Percentiles rank a stretch among this genome's conserved stretches.
These are phyloP conservation scores for Paratinospora sagittata DNA, from an alignment of 164 flowering plant genomes.

Conservation along the genomic window DNA sequence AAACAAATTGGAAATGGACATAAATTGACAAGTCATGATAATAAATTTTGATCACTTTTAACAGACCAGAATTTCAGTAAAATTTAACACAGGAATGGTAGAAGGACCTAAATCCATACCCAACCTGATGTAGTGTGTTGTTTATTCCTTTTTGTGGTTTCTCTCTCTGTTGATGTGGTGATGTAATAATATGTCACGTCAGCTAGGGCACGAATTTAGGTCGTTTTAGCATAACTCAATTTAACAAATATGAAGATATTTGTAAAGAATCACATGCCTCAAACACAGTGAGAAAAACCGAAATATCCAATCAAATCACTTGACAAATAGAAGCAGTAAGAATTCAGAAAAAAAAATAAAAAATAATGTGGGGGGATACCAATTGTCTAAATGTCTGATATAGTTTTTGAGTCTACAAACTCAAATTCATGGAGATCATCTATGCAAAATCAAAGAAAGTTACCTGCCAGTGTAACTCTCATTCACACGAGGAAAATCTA, in stretches of 20 bases:
- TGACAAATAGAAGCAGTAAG: no score
- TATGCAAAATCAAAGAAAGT: not conserved
- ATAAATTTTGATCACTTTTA: no score
- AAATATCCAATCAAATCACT: not conserved
- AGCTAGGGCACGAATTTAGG: no score
- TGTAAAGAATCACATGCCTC: no score
- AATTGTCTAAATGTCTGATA: not conserved
- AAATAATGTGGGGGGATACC: not conserved
- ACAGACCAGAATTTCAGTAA: no score
- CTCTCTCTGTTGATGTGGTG: no score
- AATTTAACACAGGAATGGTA: no score
- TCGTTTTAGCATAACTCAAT: no score
- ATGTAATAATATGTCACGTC: not conserved
- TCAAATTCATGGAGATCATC: not conserved
- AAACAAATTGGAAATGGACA: not conserved
- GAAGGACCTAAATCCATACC: no score
- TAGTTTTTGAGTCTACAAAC: not conserved
- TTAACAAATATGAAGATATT: not conserved
- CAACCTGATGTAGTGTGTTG: no score
- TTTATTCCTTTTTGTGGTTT: no score
- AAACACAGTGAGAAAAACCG: not conserved
- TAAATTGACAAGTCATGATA: not conserved
- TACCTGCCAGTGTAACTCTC: conserved; percentile 92
- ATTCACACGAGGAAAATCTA: conserved; percentile 89
- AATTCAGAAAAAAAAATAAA: not conserved